phyloP scores from a whole-genome alignment of 2,329 filamentous ascomycete species.

The Ascocoryne sarcoides region DNA sequence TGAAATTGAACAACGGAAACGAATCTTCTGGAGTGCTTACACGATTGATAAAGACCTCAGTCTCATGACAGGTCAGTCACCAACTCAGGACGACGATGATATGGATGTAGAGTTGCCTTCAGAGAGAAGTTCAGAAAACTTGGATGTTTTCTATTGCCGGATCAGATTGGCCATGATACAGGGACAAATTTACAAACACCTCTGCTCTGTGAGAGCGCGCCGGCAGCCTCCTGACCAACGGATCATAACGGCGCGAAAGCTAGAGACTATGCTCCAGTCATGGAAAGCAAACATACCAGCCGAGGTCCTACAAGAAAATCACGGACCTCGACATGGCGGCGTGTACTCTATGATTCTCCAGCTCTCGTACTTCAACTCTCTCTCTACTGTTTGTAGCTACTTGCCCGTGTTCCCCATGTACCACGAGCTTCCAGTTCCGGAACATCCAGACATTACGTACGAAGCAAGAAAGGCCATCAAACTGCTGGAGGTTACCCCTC shows the following conservation, averaged over 20 bases:
- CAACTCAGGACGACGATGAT: conserved; percentile 55
- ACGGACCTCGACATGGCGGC: background rate
- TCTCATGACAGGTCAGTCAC: conserved; percentile 49
- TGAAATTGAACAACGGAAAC: conserved; percentile 34
- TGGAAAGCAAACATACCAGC: conserved; percentile 12
- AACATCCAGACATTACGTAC: conserved; percentile 1
- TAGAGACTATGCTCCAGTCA: conserved; percentile 8
- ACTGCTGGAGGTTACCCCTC: conserved; percentile 11
- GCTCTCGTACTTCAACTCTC: conserved; percentile 12
- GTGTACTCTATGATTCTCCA: conserved; percentile 8
- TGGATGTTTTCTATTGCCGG: conserved; percentile 12
- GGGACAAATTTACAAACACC: conserved; percentile 20
- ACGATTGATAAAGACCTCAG: conserved; percentile 57
- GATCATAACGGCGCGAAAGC: conserved; percentile 7
- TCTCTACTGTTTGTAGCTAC: conserved; percentile 10
- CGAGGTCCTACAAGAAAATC: conserved; percentile 5
- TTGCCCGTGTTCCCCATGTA: conserved; percentile 1
- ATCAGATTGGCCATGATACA: conserved; percentile 19
- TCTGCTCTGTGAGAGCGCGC: conserved; percentile 17
- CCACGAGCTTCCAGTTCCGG: background rate
- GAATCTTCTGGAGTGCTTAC: conserved; percentile 59
- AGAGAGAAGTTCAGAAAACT: conserved; percentile 1
- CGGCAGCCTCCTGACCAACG: conserved; percentile 9
- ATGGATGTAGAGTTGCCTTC: conserved; percentile 21
- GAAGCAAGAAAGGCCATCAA: conserved; percentile 15